phyloP scores from a whole-genome alignment of 2,329 filamentous ascomycete species.

The Monilinia vaccinii-corymbosi region DNA sequence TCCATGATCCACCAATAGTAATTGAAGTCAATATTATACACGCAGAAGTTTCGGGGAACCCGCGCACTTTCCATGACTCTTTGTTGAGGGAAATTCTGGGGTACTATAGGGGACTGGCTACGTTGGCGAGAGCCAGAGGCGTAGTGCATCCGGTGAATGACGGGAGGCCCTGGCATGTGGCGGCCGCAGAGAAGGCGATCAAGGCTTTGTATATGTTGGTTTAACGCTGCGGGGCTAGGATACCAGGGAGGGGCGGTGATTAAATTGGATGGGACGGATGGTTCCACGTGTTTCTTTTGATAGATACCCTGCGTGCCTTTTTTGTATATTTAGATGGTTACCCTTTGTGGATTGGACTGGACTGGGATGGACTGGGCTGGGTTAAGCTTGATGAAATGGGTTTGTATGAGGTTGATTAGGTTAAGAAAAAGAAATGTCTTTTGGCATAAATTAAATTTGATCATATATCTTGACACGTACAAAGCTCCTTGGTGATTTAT shows the following conservation, averaged over 20 bases:
- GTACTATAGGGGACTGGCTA: conserved; percentile 59
- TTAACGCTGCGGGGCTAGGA: conserved; percentile 30
- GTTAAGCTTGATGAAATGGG: not conserved
- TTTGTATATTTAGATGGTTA: not conserved
- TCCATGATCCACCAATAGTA: conserved; percentile 49
- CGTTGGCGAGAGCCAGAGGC: conserved; percentile 58
- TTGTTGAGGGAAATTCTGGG: conserved; percentile 61
- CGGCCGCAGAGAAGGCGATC: conserved; percentile 59
- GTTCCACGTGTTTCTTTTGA: not conserved
- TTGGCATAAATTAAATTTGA: not conserved
- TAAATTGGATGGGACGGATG: not conserved
- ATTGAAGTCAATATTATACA: conserved; percentile 60
- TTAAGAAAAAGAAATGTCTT: not conserved
- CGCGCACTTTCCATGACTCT: conserved; percentile 42
- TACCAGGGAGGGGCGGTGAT: not conserved
- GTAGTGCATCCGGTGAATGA: conserved; percentile 49
- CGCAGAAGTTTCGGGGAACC: conserved; percentile 32
- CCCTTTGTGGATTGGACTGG: not conserved
- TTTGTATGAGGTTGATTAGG: not conserved
- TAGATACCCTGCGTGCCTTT: conserved; percentile 3
- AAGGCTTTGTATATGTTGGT: conserved; percentile 55
- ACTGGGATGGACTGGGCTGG: not conserved
- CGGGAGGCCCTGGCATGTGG: conserved; percentile 70
- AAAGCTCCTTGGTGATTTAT: too few species aligned
- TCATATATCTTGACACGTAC: not conserved